phyloP scores from a whole-genome alignment of 305 asterid genomes.

The Fraxinus greggii region DNA sequence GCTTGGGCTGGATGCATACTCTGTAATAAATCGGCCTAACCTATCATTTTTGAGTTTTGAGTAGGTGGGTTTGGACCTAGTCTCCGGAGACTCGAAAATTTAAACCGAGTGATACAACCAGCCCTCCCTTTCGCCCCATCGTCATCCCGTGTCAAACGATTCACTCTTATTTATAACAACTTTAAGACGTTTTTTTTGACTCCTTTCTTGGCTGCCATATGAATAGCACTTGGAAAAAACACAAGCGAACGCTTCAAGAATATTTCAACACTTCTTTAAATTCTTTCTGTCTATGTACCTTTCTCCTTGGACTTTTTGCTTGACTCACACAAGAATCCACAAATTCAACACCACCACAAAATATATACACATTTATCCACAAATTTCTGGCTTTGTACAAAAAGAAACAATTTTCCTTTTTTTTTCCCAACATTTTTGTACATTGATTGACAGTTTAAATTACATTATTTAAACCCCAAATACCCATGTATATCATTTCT shows the following conservation, averaged over 20 bases:
- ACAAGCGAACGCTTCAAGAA: slow-evolving; percentile 14
- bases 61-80: not conserved
- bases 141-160: slow-evolving; percentile 25
- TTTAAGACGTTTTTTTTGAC: slow-evolving; percentile 46
- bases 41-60: not conserved
- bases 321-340: slow-evolving; percentile 16
- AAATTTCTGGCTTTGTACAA: slow-evolving; percentile 34
- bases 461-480: slow-evolving; percentile 34
- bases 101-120: too few species aligned
- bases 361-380: slow-evolving; percentile 22
- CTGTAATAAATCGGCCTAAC: not conserved
- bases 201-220: slow-evolving; percentile 38
- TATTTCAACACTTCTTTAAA: slow-evolving; percentile 6
- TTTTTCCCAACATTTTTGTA: not conserved
- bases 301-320: slow-evolving; percentile 21
- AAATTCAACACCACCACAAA: slow-evolving; percentile 4
- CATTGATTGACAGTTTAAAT: slow-evolving; percentile 15
- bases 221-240: slow-evolving; percentile 14
- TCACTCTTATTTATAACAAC: slow-evolving; percentile 5
- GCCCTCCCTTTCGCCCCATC: not conserved
- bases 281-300: not conserved
- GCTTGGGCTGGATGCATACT: too few species aligned
- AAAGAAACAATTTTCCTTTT: slow-evolving; percentile 4
- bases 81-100: not conserved
- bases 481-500: not conserved